phyloP scores from a whole-genome alignment of 768 basidiomycete genomes.

The Ramaria sp. region DNA sequence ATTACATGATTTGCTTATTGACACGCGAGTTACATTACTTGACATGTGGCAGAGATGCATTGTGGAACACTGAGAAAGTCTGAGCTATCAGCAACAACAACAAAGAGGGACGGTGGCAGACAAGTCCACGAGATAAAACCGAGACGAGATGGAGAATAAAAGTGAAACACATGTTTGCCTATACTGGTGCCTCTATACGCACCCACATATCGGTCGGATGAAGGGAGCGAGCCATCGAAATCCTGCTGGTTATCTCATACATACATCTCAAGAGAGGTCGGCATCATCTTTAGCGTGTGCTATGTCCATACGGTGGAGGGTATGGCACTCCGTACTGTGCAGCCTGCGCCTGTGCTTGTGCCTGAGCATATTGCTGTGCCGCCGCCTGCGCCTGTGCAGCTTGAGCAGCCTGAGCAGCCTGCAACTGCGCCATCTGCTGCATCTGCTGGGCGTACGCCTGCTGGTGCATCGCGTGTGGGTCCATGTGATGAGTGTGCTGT shows the following conservation, averaged over 20 bases:
- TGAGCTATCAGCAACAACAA: neutral
- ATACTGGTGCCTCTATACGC: neutral
- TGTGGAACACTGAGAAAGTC: too few relatives aligned
- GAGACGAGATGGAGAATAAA: neutral
- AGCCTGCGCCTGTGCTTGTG: slow-evolving; percentile 30
- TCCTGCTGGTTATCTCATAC: neutral
- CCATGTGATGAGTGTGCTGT: slow-evolving; percentile 16
- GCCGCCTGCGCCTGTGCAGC: slow-evolving; percentile 17
- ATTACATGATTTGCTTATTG: too few relatives aligned
- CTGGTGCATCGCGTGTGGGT: slow-evolving; percentile 15
- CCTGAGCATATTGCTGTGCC: slow-evolving; percentile 17
- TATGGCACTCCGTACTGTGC: slow-evolving; percentile 14
- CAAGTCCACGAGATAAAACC: neutral
- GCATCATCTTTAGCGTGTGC: neutral
- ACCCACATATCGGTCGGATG: neutral
- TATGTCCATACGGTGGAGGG: slow-evolving; percentile 5
- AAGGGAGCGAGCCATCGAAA: neutral
- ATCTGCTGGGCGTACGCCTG: slow-evolving; percentile 21
- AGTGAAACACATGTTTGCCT: neutral
- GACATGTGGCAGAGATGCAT: too few relatives aligned
- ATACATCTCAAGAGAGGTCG: neutral
- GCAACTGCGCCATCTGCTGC: slow-evolving; percentile 24
- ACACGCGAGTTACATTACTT: too few relatives aligned
- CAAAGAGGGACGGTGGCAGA: neutral
- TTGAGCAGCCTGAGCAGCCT: slow-evolving; percentile 22